These are phyloP conservation scores for Isatis tinctoria DNA, from an alignment of 345 rosid genomes.

Conservation along the genomic window DNA sequence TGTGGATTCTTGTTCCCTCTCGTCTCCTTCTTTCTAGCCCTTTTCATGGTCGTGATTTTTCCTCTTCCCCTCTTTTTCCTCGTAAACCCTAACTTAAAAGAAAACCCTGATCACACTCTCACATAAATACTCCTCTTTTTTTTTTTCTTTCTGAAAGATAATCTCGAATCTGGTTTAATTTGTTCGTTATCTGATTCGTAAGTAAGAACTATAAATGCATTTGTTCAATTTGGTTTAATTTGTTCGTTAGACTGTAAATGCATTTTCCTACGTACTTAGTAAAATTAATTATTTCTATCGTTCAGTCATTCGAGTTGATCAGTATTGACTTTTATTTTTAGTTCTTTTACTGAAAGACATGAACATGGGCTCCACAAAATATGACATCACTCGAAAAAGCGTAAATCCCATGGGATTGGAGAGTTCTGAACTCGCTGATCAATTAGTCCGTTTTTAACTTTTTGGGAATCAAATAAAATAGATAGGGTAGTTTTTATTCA, in stretches of 20 bases:
- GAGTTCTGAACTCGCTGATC: background rate
- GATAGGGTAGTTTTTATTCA: background rate
- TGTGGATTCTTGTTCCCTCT: too few species aligned
- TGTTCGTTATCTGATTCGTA: too few species aligned
- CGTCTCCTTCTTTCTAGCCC: too few species aligned
- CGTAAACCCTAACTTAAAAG: too few species aligned
- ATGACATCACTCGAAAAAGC: constrained; percentile 1
- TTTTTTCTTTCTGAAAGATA: too few species aligned
- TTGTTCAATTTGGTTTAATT: too few species aligned
- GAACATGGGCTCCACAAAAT: background rate
- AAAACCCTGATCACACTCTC: too few species aligned
- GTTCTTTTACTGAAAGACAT: background rate
- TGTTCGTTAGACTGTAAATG: background rate
- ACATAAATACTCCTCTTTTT: too few species aligned
- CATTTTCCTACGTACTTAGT: background rate
- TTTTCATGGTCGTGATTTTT: too few species aligned
- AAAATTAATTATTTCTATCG: background rate
- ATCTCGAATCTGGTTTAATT: too few species aligned
- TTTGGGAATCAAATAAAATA: background rate
- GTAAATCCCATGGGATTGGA: constrained; percentile 24
- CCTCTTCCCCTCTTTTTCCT: too few species aligned
- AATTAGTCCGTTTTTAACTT: background rate
- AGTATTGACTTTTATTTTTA: background rate
- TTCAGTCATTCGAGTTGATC: background rate
- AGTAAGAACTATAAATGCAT: too few species aligned